phyloP scores from a whole-genome alignment of 2,329 filamentous ascomycete genomes.

The Ascochyta rabiei region DNA sequence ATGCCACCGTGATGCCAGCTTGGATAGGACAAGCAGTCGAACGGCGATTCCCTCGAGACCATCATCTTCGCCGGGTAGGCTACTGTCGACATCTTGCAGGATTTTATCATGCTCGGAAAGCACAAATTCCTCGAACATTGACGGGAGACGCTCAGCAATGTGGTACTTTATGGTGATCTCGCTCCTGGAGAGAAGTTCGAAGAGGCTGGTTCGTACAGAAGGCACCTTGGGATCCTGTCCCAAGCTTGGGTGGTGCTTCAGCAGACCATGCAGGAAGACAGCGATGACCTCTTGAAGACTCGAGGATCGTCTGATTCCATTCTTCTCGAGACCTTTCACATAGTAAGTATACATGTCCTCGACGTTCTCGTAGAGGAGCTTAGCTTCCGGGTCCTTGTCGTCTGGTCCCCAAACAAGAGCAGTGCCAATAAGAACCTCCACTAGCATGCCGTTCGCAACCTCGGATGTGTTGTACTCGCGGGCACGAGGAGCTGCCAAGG shows the following conservation, averaged over 20 bases:
- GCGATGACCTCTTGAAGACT: conserved; percentile 71
- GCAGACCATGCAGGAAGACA: conserved; percentile 70
- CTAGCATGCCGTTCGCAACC: conserved; percentile 45
- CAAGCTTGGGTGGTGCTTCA: conserved; percentile 71
- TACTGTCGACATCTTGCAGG: conserved; percentile 81
- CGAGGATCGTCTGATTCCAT: conserved; percentile 69
- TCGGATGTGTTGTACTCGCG: conserved; percentile 47
- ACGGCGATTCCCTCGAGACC: conserved; percentile 84
- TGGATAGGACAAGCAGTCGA: conserved; percentile 75
- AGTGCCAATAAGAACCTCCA: conserved; percentile 42
- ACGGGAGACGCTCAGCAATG: conserved; percentile 71
- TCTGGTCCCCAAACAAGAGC: conserved; percentile 32
- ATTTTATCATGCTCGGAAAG: conserved; percentile 82
- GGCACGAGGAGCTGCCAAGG: conserved; percentile 41
- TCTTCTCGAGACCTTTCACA: conserved; percentile 68
- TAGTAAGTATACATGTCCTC: conserved; percentile 82
- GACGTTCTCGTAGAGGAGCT: conserved; percentile 65
- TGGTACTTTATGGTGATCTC: conserved; percentile 76
- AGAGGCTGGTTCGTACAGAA: conserved; percentile 72
- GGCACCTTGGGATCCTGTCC: conserved; percentile 64
- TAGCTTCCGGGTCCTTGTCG: conserved; percentile 32
- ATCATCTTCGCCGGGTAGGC: conserved; percentile 73
- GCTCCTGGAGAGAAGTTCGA: conserved; percentile 71
- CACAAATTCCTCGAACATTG: conserved; percentile 81
- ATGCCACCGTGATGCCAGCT: conserved; percentile 81